Base-by-base conservation (phyloP, 805 yeast species). In the Scheffersomyces stipitis region DNA sequence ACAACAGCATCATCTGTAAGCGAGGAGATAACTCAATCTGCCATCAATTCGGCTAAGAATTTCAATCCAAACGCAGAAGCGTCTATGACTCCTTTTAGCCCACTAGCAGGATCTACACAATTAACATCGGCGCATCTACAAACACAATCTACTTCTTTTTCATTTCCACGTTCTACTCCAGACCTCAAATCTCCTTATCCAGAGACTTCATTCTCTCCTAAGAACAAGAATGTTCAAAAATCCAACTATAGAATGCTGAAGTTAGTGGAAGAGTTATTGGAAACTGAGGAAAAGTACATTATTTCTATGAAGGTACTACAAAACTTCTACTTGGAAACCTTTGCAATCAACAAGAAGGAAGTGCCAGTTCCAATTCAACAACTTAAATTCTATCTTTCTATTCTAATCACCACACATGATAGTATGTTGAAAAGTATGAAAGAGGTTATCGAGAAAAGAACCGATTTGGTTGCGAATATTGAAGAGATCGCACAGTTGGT, bases 241-340 rank as follows among this genome's bases (percentile, higher is more conserved):
- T 24, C 26, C n/a, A 28, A 41, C 42, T 4, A 41, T 26, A 50
- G 44, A 17, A 40, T 65, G 28, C 50, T 44, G 15, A 60, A 55
- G 31, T 40, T 62, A 1, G 44, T 73, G n/a, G 69, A 73, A 37
- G 85, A 79, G 48, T 49, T 78, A 4, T 36, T 72, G 0, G 64
- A 64, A 10, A 76, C 77, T 9, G 85, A 79, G 46, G 64, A 60
- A 17, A 58, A 56, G 1, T 79, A 75, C 46, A 52, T 76, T n/a
- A 58, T 60, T 30, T 69, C 75, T 1, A 50, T 79, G 32, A 61
- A 59, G 26, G 52, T 73, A 42, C 53, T 78, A 14, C 56, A 62
- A 5, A 65, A 61, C n/a, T 64, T 60, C 26, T 78, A 76, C 41
- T 47, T 75, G 3, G 66, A 63, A 6, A 63, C 73, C 2, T 48